Base-by-base conservation (phyloP, 2,329 filamentous ascomycete species). In the Botryotinia narcissicola region DNA sequence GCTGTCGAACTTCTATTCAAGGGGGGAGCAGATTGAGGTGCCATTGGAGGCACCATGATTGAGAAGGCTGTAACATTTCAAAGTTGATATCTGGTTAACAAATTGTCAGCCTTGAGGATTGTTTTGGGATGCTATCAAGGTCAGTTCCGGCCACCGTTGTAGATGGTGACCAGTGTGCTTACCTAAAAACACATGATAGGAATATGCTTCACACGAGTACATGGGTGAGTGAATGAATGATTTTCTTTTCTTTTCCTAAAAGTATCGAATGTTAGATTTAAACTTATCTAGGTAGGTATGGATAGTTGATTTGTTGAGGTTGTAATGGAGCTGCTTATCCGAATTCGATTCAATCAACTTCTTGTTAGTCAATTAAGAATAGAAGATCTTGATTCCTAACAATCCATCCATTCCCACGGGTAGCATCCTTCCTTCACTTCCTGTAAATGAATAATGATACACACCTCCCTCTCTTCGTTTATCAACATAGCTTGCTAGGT, bases 11-110 rank as follows among this genome's bases (percentile, higher is more conserved):
- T 77, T 70, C 78, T 75, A 37, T 75, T 77, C 7, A 80, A 71
- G n/a, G 79, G 76, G 46, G 78, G 75, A n/a, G 76, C 73, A 44
- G 74, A 70, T 59, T 74, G 72, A 54, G 74, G 74, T 57, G 67
- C 73, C n/a, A 72, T 46, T 70, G 67, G 59, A 74, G 78, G 79
- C 78, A 79, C 78, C 79, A 81, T 81, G 72, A 73, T 73, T 60
- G 71, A 59, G 37, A 72, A 68, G 63, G 62, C 62, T 72, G 71
- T 44, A 46, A 22, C 48, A 59, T 48, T 69, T 25, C 35, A 37
- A 68, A 32, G 42, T 63, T 62, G 29, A 37, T 32, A 59, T 72
- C 63, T 64, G 35, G 46, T 66, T n/a, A 5, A 40, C 22, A 72
- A 54, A 60, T 46, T 59, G 60, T 72, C 71, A 72, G 71, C 71